These are phyloP conservation scores for Stephania japonica DNA, from an alignment of 164 flowering plant species.

Conservation along the genomic window DNA sequence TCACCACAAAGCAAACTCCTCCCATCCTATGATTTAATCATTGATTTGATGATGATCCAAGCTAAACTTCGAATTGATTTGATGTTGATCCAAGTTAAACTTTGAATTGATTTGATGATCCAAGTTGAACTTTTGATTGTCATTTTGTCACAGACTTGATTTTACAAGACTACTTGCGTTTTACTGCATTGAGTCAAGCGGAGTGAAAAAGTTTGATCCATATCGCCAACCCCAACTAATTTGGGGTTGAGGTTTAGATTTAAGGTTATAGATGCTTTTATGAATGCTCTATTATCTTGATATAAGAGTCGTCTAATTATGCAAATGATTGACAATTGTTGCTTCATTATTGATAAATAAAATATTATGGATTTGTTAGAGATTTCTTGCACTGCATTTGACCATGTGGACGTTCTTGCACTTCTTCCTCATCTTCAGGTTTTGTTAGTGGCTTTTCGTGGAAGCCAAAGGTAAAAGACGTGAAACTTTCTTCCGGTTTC, in stretches of 20 bases:
- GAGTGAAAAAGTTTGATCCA: too few relatives aligned
- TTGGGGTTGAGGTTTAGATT: too few relatives aligned
- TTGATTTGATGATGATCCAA: neutral
- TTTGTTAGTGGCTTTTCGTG: conserved; percentile 19
- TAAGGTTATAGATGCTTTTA: neutral
- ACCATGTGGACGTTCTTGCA: neutral
- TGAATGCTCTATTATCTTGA: neutral
- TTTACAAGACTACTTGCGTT: neutral
- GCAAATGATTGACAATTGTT: neutral
- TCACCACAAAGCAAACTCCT: neutral
- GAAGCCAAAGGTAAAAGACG: conserved; percentile 17
- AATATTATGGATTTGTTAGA: neutral
- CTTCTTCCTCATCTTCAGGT: conserved; percentile 18
- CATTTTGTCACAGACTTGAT: neutral
- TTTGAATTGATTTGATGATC: too few relatives aligned
- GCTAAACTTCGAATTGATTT: neutral
- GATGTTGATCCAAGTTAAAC: too few relatives aligned
- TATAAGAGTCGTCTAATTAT: neutral
- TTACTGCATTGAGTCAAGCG: neutral
- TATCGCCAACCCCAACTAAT: too few relatives aligned
- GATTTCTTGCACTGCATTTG: neutral
- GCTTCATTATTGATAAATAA: neutral
- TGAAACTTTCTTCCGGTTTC: conserved; percentile 23
- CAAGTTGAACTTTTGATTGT: neutral
- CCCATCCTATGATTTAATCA: neutral